phyloP scores from a whole-genome alignment of 2,329 filamentous ascomycete genomes.

The Amauroascus verrucosus region DNA sequence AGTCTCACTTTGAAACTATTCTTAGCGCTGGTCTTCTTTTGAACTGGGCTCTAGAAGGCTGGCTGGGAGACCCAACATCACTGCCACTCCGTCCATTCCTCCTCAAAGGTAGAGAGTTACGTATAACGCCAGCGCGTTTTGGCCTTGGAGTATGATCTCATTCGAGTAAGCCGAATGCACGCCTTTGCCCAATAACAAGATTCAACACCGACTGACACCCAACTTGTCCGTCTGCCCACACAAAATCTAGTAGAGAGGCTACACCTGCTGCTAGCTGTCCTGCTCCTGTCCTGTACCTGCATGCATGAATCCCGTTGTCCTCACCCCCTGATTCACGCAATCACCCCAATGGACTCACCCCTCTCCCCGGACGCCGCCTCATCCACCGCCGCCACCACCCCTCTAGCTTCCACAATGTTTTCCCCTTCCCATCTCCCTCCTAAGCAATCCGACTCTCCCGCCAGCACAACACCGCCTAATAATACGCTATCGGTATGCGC shows the following conservation, averaged over 20 bases:
- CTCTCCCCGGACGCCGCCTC: neutral
- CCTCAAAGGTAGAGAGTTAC: no score
- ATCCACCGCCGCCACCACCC: constrained; percentile 1
- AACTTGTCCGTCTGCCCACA: neutral
- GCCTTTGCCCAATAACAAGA: no score
- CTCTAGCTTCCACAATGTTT: neutral
- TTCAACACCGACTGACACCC: no score
- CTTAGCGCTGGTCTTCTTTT: neutral
- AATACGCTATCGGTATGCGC: neutral
- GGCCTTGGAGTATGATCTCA: no score
- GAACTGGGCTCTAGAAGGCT: neutral
- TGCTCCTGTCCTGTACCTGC: no score
- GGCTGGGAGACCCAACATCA: no score
- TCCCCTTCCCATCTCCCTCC: neutral
- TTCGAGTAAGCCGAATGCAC: no score
- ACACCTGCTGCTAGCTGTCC: no score
- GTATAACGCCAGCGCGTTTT: no score
- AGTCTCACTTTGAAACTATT: constrained; percentile 11
- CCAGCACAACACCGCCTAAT: neutral
- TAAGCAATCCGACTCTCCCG: neutral
- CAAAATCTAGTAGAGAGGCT: no score
- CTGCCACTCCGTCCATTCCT: no score
- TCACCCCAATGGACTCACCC: constrained; percentile 1
- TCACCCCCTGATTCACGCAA: neutral
- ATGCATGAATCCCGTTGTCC: neutral